phyloP scores from a whole-genome alignment of 352 stramenopile genomes.

The Albugo candida region DNA sequence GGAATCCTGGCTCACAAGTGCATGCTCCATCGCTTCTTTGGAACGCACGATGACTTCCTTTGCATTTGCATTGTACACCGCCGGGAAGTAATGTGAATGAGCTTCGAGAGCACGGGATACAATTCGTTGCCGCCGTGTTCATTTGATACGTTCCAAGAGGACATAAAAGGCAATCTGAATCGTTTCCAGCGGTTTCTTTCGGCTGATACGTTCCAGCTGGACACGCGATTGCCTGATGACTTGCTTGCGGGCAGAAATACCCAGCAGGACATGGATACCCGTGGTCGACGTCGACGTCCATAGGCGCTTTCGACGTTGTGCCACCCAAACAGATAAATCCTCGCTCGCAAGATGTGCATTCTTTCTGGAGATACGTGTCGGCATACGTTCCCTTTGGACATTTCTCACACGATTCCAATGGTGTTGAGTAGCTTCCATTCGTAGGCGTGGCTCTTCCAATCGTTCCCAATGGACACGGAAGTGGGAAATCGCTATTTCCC shows the following conservation, averaged over 20 bases:
- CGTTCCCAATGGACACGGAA: conserved; percentile 66
- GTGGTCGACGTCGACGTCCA: conserved; percentile 29
- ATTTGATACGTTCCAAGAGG: conserved; percentile 67
- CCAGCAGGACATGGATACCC: conserved; percentile 74
- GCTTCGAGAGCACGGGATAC: conserved; percentile 76
- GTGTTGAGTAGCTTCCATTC: conserved; percentile 20
- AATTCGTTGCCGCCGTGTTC: conserved; percentile 29
- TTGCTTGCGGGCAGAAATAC: conserved; percentile 48
- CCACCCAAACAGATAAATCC: conserved; percentile 74
- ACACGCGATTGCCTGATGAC: conserved; percentile 32
- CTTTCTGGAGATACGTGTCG: conserved; percentile 50
- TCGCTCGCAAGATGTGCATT: conserved; percentile 42
- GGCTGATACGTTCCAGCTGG: conserved; percentile 66
- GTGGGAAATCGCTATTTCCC: conserved; percentile 17
- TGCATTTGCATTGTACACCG: conserved; percentile 55
- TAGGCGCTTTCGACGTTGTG: conserved; percentile 34
- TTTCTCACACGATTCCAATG: conserved; percentile 37
- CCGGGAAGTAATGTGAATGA: conserved; percentile 24
- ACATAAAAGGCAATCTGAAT: conserved; percentile 41
- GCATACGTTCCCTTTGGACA: conserved; percentile 69
- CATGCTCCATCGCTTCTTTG: conserved; percentile 82
- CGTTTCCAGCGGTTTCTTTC: conserved; percentile 17
- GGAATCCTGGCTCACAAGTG: conserved; percentile 80
- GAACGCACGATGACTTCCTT: conserved; percentile 77
- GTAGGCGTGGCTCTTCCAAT: conserved; percentile 31